Conservation (phyloP, 768 basidiomycete genomes). For the Rhizopogon vinicolor region DNA sequence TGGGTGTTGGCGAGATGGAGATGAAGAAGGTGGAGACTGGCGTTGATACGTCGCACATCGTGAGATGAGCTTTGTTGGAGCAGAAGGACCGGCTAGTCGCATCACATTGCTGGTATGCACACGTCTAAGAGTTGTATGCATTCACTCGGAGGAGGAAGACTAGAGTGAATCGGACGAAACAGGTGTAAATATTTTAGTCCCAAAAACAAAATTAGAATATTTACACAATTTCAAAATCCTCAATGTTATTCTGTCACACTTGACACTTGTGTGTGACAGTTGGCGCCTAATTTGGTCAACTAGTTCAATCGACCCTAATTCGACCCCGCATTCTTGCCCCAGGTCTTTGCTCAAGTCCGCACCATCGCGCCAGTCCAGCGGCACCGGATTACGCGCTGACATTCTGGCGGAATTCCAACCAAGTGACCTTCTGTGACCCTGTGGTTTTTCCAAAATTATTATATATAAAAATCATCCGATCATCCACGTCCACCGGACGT, state of each 20-base stretch:
- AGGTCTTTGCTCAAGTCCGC: neutral
- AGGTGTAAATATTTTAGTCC: constrained; percentile 7
- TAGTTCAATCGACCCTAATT: neutral
- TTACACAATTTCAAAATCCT: constrained; percentile 15
- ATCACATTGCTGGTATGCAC: constrained; percentile 32
- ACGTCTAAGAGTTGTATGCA: constrained; percentile 26
- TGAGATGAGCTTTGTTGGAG: neutral
- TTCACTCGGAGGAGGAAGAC: constrained; percentile 11
- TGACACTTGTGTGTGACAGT: neutral
- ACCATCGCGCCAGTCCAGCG: neutral
- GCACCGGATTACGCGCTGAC: neutral
- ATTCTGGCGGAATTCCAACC: neutral
- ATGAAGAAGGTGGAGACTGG: neutral
- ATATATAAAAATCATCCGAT: neutral
- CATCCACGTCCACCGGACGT: neutral
- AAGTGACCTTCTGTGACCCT: no score
- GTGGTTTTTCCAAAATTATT: neutral
- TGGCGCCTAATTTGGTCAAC: neutral
- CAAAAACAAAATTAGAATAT: constrained; percentile 1
- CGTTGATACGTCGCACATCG: neutral
- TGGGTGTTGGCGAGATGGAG: neutral
- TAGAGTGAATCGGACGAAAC: neutral
- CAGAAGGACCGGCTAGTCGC: constrained; percentile 10
- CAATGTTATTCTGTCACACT: constrained; percentile 6
- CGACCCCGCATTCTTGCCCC: constrained; percentile 1